Conservation (phyloP, 2,329 filamentous ascomycete genomes). For the Ophiocordyceps sinensis region DNA sequence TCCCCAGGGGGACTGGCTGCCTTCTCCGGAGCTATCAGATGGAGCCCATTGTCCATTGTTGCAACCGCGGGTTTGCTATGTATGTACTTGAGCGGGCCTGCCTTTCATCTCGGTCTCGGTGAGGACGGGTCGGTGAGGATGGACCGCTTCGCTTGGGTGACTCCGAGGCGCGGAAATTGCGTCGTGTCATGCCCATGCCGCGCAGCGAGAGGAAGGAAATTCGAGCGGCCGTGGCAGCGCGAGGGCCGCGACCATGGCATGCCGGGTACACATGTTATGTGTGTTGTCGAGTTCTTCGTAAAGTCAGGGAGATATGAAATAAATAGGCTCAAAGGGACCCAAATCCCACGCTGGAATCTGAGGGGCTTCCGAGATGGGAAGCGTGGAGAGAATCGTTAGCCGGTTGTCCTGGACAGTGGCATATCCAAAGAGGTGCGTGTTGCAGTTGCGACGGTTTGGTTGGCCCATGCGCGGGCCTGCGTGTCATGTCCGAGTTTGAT, state of each 20-base stretch:
- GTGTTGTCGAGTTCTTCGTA: not conserved
- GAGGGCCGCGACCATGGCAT: too few relatives aligned
- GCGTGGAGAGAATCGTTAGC: not conserved
- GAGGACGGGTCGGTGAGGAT: too few relatives aligned
- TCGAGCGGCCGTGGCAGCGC: too few relatives aligned
- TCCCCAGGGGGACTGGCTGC: not conserved
- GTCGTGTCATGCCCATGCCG: too few relatives aligned
- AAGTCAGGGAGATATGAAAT: not conserved
- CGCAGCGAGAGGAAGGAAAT: too few relatives aligned
- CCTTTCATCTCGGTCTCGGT: too few relatives aligned
- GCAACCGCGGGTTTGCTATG: too few relatives aligned
- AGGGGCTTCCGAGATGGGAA: not conserved
- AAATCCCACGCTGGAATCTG: not conserved
- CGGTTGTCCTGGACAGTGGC: not conserved
- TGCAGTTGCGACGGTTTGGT: not conserved
- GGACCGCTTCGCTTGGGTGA: too few relatives aligned
- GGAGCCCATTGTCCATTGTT: too few relatives aligned
- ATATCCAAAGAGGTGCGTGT: not conserved
- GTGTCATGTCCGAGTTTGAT: not conserved
- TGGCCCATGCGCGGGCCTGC: not conserved
- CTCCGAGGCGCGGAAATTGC: too few relatives aligned
- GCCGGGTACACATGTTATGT: not conserved
- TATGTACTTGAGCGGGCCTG: too few relatives aligned
- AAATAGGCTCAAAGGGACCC: not conserved
- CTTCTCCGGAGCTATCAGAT: too few relatives aligned